Base-by-base conservation (phyloP, 169 alveolate genomes). In the Plasmodium reichenowi region DNA sequence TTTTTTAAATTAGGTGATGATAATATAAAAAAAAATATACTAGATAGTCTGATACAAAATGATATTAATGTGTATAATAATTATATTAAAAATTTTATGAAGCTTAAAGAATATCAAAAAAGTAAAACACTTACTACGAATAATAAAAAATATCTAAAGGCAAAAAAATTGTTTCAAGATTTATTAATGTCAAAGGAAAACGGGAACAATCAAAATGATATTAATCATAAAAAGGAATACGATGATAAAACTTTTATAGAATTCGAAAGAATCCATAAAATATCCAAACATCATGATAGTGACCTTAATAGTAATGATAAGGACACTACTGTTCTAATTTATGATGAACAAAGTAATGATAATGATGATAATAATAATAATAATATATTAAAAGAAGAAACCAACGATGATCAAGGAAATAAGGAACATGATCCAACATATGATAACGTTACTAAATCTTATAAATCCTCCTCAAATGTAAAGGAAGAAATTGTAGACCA, bases 81-180 rank as follows among this genome's bases (percentile, higher is more conserved):
- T 50, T 72, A 71, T 32, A 58, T 86, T 20, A 56, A 48, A 47
- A 86, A 45, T 54, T 86, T 64, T 56, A 86, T 86, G 92, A 86
- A 72, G 22, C 75, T 86, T 10, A 86, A 38, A 47, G 88, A 71
- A n/a, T 86, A 86, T 71, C 71, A 71, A 24, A 72, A 86, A 73
- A 86, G 68, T 20, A 86, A 71, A 62, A 72, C 71, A 1, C 26
- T 86, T 29, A 66, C 64, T 17, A 62, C 76, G 52, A 60, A 45
- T 29, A 72, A 56, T 60, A 86, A 70, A 20, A 86, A 86, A 74
- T 86, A 86, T 68, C 24, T 48, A 32, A 86, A 86, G 59, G 92
- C 87, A n/a, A 86, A 86, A 43, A 74, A 86, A 38, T n/a, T 86
- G 45, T 86, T 86, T 67, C 60, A 86, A 52, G 74, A 70, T 12